Evolutionary conservation across 441 rosid genomes (phyloP), one percentile per base, ranked within the genome.

Genomic region (Biscutella laevigata): DNA sequence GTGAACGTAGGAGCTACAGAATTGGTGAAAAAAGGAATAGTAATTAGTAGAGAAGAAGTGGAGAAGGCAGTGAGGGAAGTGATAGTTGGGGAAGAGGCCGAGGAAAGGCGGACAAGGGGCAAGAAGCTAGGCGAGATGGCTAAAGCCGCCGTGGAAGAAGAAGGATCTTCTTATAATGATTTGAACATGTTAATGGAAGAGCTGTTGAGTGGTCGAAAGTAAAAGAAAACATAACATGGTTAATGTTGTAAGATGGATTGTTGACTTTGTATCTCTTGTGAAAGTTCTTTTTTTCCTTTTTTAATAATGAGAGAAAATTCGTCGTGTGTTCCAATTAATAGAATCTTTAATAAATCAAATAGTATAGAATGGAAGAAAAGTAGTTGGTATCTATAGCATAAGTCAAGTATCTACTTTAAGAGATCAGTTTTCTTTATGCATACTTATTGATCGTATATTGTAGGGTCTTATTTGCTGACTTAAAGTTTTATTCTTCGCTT

Each of bases 131-230:
- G 62, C 2, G 69, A 71, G 27, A 64, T 66, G 73, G 86, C 84
- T 1, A 69, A 46, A 62, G 68, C 56, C 15, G 79, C 82, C 1
- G 76, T 75, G 3, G 71, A 71, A 13, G 70, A 71, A 53, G 82
- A 73, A 15, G 90, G 90, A 4, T 78, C 94, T 7, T 85, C 90
- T 19, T 48, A 44, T 40, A 61, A 62, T 24, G 80, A 77, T 70
- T 53, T 73, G 57, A 63, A 27, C 17, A 43, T 44, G 14, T 41
- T 81, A 4, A 41, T 81, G 22, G 60, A 71, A 63, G 83, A 73
- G n/a, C n/a, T n/a, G 36, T 0, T 83, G 26, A 62, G 21, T 14
- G 29, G 12, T 42, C 35, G n/a, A 34, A 49, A 34, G 32, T 42
- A 27, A 47, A 40, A 47, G 38, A 42, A 9, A 20, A 40, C 14